A percentile compares a stretch with the other conserved stretches of the same genome.
Conservation (phyloP, 1,139 yeast species). For the Hyphopichia burtonii region DNA sequence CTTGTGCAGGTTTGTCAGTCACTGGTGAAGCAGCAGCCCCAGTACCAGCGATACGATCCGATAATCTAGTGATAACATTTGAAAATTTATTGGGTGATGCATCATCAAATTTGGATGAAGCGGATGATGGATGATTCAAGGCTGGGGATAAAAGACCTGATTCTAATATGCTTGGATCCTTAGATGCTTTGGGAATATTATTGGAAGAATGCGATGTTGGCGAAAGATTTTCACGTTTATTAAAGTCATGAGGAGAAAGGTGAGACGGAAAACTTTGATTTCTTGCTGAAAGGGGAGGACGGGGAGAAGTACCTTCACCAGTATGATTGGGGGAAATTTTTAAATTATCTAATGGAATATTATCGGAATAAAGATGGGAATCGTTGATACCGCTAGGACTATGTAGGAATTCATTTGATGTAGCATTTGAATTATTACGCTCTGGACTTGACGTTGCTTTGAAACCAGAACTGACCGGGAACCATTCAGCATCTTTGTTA, state of each 20-base stretch:
- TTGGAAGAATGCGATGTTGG: slow-evolving; percentile 1
- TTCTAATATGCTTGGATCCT: slow-evolving; percentile 10
- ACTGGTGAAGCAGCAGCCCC: slow-evolving; percentile 15
- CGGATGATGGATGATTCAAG: slow-evolving; percentile 12
- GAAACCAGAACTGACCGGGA: slow-evolving; percentile 18
- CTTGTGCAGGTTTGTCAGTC: slow-evolving; percentile 1
- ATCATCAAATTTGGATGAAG: neutral
- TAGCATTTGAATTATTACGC: neutral
- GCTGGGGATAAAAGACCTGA: slow-evolving; percentile 10
- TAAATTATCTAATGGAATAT: slow-evolving; percentile 19
- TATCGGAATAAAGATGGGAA: slow-evolving; percentile 13
- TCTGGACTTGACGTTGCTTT: slow-evolving; percentile 7
- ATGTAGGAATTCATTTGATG: neutral
- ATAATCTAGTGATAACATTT: slow-evolving; percentile 32
- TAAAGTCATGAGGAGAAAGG: neutral
- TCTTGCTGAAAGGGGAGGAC: neutral
- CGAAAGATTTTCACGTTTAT: neutral
- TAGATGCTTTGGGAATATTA: slow-evolving; percentile 4
- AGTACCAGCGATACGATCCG: slow-evolving; percentile 45
- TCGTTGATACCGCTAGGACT: neutral
- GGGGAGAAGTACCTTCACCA: neutral
- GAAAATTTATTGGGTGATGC: slow-evolving; percentile 21
- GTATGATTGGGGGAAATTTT: neutral
- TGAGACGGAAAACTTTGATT: neutral
- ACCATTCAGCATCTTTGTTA: slow-evolving; percentile 28